Evolutionary conservation across 169 alveolate genomes (phyloP).

Genomic region (Plasmodium sp.): DNA sequence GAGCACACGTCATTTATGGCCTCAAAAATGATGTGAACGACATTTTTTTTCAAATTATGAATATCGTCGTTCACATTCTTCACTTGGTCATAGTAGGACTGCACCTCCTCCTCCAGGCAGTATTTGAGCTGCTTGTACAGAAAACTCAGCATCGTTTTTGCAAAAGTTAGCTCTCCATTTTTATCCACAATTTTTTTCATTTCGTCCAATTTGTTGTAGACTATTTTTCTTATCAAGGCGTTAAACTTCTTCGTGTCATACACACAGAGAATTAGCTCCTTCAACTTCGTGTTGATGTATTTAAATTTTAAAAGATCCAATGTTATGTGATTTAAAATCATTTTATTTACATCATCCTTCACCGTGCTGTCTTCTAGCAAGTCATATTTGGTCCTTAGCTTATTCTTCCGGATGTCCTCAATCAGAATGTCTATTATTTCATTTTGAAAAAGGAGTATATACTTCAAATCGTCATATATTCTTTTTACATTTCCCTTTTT

Average conservation of each 20-base stretch:
- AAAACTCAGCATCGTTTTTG: conserved; percentile 54
- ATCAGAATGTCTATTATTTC: conserved; percentile 52
- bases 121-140: conserved; percentile 55
- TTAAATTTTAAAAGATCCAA: conserved; percentile 67
- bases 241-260: conserved; percentile 73
- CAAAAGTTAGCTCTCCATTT: conserved; percentile 60
- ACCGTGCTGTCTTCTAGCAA: conserved; percentile 42
- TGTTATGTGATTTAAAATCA: conserved; percentile 47
- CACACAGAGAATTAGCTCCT: conserved; percentile 53
- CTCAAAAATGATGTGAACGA: conserved; percentile 25
- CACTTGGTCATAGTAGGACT: conserved; percentile 8
- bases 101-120: conserved; percentile 57
- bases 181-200: conserved; percentile 38
- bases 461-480: conserved; percentile 68
- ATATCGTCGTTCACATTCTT: conserved; percentile 60
- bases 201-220: conserved; percentile 35
- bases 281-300: conserved; percentile 61
- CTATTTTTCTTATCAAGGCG: conserved; percentile 32
- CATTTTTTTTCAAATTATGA: conserved; percentile 43
- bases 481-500: conserved; percentile 61
- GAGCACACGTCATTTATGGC: conserved; percentile 43
- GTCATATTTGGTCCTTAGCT: conserved; percentile 53
- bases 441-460: conserved; percentile 61
- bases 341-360: conserved; percentile 52
- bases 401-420: conserved; percentile 63